Base-by-base conservation (phyloP, 129 eudicot genomes). In the Chrysanthemum lavandulifolium region DNA sequence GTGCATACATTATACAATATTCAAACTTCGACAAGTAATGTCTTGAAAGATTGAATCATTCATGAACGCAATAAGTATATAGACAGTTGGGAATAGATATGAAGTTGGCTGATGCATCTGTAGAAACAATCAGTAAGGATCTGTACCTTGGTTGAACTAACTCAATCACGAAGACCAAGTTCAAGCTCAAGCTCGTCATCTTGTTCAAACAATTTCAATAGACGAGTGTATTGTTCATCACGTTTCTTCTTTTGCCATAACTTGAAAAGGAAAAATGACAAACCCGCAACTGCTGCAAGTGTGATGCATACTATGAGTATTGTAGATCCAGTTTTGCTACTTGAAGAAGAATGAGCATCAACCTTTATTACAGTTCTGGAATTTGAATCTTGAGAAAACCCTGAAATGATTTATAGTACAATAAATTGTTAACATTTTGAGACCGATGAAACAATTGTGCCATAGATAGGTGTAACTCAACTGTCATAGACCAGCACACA, bases 171-270 rank as follows among this genome's bases (percentile, higher is more conserved):
- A 40, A 86, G 91, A 82, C 96, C 98, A 68, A 92, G 98, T 78
- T 92, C 96, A 66, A 92, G 73, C 75, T 92, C 98, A 75, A 92
- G 91, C 73, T 89, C 95, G 45, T 92, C 98, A 82, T 92, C 96
- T 84, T 89, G 96, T 80, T 92, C 98, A 76, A 92, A 92, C 84
- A 92, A 78, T 82, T 85, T 92, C 33, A 92, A 79, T n/a, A 92
- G 85, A 76, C 93, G 91, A 62, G 97, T 94, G 80, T 89, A 86
- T 67, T 92, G 98, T 76, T 92, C 96, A 69, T 89, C 96, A 72
- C 90, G 96, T 70, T 85, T 89, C 89, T 89, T 92, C 86, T 85
- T 92, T 78, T 89, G 98, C 91, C 94, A 92, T 76, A 84, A 73
- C 77, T 79, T 92, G 79, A 82, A 92, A 73, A 92, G 96, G 73